These are phyloP conservation scores for Rhinocladiella similis DNA, from an alignment of 2,329 filamentous ascomycete species.

Conservation along the genomic window DNA sequence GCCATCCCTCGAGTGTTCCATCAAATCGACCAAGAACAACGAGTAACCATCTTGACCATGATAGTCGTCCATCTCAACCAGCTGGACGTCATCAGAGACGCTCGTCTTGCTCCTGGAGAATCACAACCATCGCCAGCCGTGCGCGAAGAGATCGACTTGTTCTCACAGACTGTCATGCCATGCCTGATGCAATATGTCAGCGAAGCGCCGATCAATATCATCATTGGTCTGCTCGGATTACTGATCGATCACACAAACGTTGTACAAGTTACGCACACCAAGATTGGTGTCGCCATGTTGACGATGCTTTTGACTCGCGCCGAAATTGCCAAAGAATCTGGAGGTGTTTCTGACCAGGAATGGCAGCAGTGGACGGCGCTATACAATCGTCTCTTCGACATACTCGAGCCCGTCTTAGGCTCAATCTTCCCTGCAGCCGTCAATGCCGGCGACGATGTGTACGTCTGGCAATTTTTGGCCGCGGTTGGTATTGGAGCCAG, in stretches of 20 bases:
- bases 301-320: slow-evolving; percentile 94
- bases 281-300: slow-evolving; percentile 83
- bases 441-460: slow-evolving; percentile 86
- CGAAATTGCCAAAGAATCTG: slow-evolving; percentile 85
- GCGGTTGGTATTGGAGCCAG: slow-evolving; percentile 91
- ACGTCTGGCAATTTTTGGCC: slow-evolving; percentile 97
- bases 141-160: slow-evolving; percentile 90
- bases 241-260: slow-evolving; percentile 81
- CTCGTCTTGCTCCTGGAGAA: slow-evolving; percentile 72
- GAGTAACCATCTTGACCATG: slow-evolving; percentile 90
- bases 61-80: slow-evolving; percentile 91
- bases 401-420: slow-evolving; percentile 77
- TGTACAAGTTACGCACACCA: slow-evolving; percentile 78
- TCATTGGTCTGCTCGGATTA: slow-evolving; percentile 84
- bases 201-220: slow-evolving; percentile 86
- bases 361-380: slow-evolving; percentile 81
- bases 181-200: slow-evolving; percentile 86
- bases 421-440: slow-evolving; percentile 90
- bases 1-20: slow-evolving; percentile 92
- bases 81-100: slow-evolving; percentile 83
- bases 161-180: slow-evolving; percentile 84
- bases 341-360: slow-evolving; percentile 67
- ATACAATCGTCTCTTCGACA: slow-evolving; percentile 85
- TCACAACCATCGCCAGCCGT: slow-evolving; percentile 71
- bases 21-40: slow-evolving; percentile 87